phyloP scores from a whole-genome alignment of 164 flowering plant species.

The Berberis thunbergii region DNA sequence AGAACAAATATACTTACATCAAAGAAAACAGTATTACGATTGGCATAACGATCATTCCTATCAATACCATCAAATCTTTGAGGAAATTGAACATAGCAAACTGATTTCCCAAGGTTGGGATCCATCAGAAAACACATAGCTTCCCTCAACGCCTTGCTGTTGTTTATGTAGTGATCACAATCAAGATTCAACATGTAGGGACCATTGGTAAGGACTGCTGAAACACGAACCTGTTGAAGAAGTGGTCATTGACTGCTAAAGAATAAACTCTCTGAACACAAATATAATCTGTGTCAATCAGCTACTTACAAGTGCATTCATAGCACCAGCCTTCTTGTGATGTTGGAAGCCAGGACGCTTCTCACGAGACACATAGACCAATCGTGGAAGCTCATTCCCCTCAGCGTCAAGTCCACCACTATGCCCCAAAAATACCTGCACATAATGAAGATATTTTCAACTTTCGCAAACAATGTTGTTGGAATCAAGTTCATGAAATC shows the following conservation, averaged over 20 bases:
- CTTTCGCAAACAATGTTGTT: neutral
- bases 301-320: slow-evolving; percentile 19
- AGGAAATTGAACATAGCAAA: slow-evolving; percentile 1
- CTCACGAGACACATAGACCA: slow-evolving; percentile 3
- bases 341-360: slow-evolving; percentile 4
- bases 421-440: slow-evolving; percentile 2
- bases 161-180: slow-evolving; percentile 3
- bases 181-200: slow-evolving; percentile 5
- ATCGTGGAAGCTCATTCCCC: neutral
- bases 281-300: neutral
- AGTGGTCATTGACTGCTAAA: neutral
- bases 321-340: neutral
- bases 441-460: neutral
- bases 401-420: neutral
- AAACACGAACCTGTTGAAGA: slow-evolving; percentile 7
- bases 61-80: slow-evolving; percentile 5
- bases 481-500: no score
- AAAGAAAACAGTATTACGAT: neutral
- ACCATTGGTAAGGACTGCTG: slow-evolving; percentile 2
- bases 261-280: neutral
- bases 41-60: neutral
- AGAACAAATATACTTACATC: neutral
- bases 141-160: neutral
- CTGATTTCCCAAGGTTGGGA: neutral
- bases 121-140: slow-evolving; percentile 7